Evolutionary conservation across 2,329 filamentous ascomycete genomes (phyloP).

Genomic region (Hypoxylon rubiginosum): DNA sequence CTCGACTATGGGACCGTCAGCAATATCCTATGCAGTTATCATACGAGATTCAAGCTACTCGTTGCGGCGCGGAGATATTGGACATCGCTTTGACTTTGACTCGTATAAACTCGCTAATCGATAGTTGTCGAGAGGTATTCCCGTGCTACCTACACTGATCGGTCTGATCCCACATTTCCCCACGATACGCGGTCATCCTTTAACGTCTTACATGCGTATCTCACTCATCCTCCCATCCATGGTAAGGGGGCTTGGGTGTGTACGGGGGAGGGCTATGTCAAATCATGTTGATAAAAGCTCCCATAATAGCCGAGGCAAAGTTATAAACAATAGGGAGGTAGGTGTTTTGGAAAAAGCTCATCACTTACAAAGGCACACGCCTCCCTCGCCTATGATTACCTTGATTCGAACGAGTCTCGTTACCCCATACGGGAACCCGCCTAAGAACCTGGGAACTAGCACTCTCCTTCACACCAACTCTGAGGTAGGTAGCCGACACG

Average conservation of each 20-base stretch:
- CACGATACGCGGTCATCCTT: slow-evolving; percentile 32
- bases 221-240: slow-evolving; percentile 23
- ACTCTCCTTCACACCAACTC: slow-evolving; percentile 4
- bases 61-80: slow-evolving; percentile 6
- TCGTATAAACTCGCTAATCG: not conserved
- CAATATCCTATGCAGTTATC: slow-evolving; percentile 19
- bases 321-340: not conserved
- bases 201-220: slow-evolving; percentile 36
- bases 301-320: slow-evolving; percentile 18
- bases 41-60: slow-evolving; percentile 15
- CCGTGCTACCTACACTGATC: slow-evolving; percentile 20
- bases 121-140: not conserved
- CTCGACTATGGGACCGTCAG: slow-evolving; percentile 20
- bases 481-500: slow-evolving; percentile 3
- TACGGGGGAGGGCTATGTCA: slow-evolving; percentile 4
- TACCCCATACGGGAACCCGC: slow-evolving; percentile 29
- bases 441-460: slow-evolving; percentile 17
- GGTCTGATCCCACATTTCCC: slow-evolving; percentile 39
- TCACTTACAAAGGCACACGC: slow-evolving; percentile 18
- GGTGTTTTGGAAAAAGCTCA: slow-evolving; percentile 4
- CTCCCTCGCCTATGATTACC: slow-evolving; percentile 35
- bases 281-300: slow-evolving; percentile 10
- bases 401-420: slow-evolving; percentile 15
- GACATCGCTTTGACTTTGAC: not conserved
- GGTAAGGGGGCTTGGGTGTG: slow-evolving; percentile 3